Evolutionary conservation across 352 stramenopile species (phyloP).

Genomic region (Pythium aristosporum): DNA sequence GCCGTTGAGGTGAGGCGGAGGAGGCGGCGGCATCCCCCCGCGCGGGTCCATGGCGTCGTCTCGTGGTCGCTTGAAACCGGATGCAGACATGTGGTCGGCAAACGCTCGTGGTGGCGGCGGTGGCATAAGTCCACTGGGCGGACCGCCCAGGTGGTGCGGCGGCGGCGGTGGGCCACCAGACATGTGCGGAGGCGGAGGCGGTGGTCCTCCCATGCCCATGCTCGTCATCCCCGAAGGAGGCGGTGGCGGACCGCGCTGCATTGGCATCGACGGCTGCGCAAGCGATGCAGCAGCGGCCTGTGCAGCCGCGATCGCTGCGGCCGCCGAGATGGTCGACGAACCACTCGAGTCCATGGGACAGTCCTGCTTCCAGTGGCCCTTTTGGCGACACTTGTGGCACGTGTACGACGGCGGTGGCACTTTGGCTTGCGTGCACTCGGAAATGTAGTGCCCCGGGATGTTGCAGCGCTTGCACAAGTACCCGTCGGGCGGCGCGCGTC

Average conservation of each 20-base stretch:
- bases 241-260: constrained; percentile 19
- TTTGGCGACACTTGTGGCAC: constrained; percentile 87
- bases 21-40: neutral
- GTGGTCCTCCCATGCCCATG: constrained; percentile 30
- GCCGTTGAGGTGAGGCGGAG: neutral
- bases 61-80: constrained; percentile 25
- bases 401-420: constrained; percentile 78
- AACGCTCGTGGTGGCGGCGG: constrained; percentile 22
- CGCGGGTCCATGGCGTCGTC: constrained; percentile 12
- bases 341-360: constrained; percentile 60
- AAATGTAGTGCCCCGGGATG: constrained; percentile 83
- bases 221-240: constrained; percentile 20
- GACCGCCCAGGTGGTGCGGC: constrained; percentile 17
- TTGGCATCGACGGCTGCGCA: constrained; percentile 8
- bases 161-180: constrained; percentile 28
- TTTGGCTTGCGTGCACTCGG: constrained; percentile 82
- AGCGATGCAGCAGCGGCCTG: constrained; percentile 28
- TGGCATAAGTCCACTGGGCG: constrained; percentile 13
- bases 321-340: constrained; percentile 42
- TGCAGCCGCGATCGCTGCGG: constrained; percentile 40
- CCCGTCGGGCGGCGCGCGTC: constrained; percentile 62
- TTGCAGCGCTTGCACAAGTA: constrained; percentile 89
- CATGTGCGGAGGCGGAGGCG: constrained; percentile 46
- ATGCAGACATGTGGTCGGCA: constrained; percentile 20
- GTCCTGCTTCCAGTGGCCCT: constrained; percentile 88